Evolutionary conservation across 495 filamentous ascomycete genomes (phyloP).

Genomic region (Lichina pygmaea): DNA sequence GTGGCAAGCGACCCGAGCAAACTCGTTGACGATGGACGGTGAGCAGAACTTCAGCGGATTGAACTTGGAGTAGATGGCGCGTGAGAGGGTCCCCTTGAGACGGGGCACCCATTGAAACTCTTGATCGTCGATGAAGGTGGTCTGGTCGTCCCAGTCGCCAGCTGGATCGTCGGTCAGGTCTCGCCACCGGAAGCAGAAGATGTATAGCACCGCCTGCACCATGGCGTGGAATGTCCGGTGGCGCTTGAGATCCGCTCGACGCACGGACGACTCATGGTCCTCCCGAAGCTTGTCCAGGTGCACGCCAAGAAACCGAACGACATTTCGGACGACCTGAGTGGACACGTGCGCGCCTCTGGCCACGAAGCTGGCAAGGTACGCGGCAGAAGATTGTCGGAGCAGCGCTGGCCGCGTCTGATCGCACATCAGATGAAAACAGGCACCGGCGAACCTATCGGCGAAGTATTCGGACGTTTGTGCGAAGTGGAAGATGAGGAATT

Average conservation of each 20-base stretch:
- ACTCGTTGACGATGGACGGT: slow-evolving; percentile 70
- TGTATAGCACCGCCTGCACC: slow-evolving; percentile 71
- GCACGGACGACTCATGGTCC: slow-evolving; percentile 36
- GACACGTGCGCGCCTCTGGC: slow-evolving; percentile 61
- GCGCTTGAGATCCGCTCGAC: slow-evolving; percentile 56
- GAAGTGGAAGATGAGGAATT: slow-evolving; percentile 87
- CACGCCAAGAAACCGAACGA: slow-evolving; percentile 46
- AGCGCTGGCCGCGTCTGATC: slow-evolving; percentile 33
- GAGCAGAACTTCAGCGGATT: slow-evolving; percentile 94
- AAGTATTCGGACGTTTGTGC: slow-evolving; percentile 48
- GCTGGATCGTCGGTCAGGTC: slow-evolving; percentile 34
- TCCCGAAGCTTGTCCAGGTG: slow-evolving; percentile 42
- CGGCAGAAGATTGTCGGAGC: slow-evolving; percentile 53
- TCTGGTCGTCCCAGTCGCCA: slow-evolving; percentile 21
- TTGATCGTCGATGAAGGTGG: slow-evolving; percentile 26
- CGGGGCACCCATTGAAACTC: slow-evolving; percentile 48
- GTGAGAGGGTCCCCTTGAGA: slow-evolving; percentile 41
- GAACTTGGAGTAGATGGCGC: slow-evolving; percentile 56
- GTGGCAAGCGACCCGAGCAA: slow-evolving; percentile 62
- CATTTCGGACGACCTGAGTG: slow-evolving; percentile 42
- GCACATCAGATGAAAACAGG: slow-evolving; percentile 42
- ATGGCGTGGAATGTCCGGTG: slow-evolving; percentile 72
- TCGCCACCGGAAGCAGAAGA: slow-evolving; percentile 96
- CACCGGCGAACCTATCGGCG: slow-evolving; percentile 56
- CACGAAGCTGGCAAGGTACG: slow-evolving; percentile 87